Evolutionary conservation across 179 eudicot species (phyloP), one percentile per base, ranked within the genome.

Genomic region (Carnegiea gigantea): DNA sequence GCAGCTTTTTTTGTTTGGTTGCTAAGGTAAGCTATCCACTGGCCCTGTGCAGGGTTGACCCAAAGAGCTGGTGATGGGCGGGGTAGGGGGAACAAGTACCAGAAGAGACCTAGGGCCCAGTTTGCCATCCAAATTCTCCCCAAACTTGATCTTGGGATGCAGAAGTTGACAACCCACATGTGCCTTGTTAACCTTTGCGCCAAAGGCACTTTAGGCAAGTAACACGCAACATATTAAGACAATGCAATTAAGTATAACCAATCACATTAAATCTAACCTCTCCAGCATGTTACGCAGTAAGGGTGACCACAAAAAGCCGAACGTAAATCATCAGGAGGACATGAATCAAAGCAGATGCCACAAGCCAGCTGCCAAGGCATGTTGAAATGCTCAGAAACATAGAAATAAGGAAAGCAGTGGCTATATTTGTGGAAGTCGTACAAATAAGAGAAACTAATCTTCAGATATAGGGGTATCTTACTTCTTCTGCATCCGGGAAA

Each of bases 271-370:
- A 77, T 83, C 89, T 77, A 83, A 92, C 98, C 95, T 90, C 82
- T 83, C 98, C 98, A 92, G 79, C 98, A 93, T 24, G 81, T 54
- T 54, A 65, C 75, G 82, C 98, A 93, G 80, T 91, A 93, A 57
- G 90, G 93, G 77, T 93, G 98, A 51, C 93, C 92, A 83, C 98
- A 93, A 79, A 84, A 90, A 86, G 92, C 93, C 80, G 93, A 82
- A 82, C 76, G 77, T 81, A 89, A 83, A 54, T 74, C 81, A 75
- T 87, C 90, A 68, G 75, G 77, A 67, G 90, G 85, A 85, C 79
- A 86, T 38, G 77, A 71, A 51, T 93, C 98, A 78, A 93, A 93
- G 86, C 98, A 93, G 76, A 93, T 93, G 53, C 91, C 93, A 86
- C 98, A 93, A 36, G 87, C 87, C 81, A 88, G 72, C 96, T 93